Conservation (phyloP, 768 basidiomycete genomes). For the Steccherinum ochraceum region DNA sequence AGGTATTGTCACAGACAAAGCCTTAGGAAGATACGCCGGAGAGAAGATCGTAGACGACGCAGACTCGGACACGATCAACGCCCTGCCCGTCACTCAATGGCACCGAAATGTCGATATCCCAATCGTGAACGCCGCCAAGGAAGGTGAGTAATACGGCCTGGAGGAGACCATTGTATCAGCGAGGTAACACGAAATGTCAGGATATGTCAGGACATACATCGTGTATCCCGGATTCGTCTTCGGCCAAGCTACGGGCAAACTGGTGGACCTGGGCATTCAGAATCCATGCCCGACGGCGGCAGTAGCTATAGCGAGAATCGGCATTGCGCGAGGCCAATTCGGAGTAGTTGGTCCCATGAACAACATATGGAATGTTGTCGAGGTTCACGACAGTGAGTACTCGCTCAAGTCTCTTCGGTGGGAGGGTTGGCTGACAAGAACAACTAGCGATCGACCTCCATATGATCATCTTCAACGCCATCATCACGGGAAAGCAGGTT, state of each 20-base stretch:
- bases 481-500: constrained; percentile 18
- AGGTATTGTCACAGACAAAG: constrained; percentile 37
- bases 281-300: constrained; percentile 24
- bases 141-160: constrained; percentile 27
- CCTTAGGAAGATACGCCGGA: constrained; percentile 32
- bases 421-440: background rate
- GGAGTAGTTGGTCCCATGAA: constrained; percentile 47
- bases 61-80: constrained; percentile 39
- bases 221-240: constrained; percentile 49
- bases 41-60: constrained; percentile 45
- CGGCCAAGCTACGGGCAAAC: constrained; percentile 37
- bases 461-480: constrained; percentile 30
- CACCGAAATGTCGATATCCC: constrained; percentile 46
- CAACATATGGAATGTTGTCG: constrained; percentile 52
- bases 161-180: constrained; percentile 40
- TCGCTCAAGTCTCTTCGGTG: background rate
- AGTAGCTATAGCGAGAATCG: background rate
- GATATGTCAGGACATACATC: constrained; percentile 46
- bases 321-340: constrained; percentile 37
- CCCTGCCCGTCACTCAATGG: constrained; percentile 36
- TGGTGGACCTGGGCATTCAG: constrained; percentile 42
- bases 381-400: constrained; percentile 42
- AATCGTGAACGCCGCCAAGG: constrained; percentile 39
- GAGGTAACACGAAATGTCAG: too few species aligned
- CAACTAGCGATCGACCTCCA: constrained; percentile 32